A percentile compares a stretch with the other conserved stretches of the same genome.
These are phyloP conservation scores for Fusarium caatingaense DNA, from an alignment of 2,329 filamentous ascomycete genomes.

Conservation along the genomic window DNA sequence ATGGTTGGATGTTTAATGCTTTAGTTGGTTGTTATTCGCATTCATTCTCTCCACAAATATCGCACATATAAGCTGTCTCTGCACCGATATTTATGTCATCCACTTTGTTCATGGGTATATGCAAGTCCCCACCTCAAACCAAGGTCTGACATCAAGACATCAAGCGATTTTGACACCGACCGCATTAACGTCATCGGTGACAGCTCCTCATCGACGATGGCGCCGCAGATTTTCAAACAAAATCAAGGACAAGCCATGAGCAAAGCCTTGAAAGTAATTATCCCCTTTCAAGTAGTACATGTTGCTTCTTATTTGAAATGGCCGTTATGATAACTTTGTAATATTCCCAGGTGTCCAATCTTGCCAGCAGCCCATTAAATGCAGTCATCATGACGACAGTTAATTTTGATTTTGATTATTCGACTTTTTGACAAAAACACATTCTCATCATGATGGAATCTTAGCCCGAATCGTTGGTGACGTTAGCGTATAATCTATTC, in stretches of 20 bases:
- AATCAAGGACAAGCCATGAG: conserved; percentile 36
- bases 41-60: neutral
- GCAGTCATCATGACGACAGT: conserved; percentile 19
- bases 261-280: conserved; percentile 20
- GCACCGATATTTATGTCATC: conserved; percentile 13
- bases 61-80: neutral
- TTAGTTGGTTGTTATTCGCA: neutral
- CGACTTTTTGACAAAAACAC: conserved; percentile 4
- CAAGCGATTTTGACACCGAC: conserved; percentile 21
- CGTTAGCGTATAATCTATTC: conserved; percentile 19
- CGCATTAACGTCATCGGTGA: conserved; percentile 35
- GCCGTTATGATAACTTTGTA: neutral
- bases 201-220: conserved; percentile 31
- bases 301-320: conserved; percentile 13
- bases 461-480: conserved; percentile 1
- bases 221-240: conserved; percentile 26
- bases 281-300: conserved; percentile 1
- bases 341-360: neutral
- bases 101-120: neutral
- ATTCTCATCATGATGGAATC: conserved; percentile 18
- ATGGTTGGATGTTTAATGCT: neutral
- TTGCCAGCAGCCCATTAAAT: neutral
- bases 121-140: conserved; percentile 21
- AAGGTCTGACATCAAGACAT: conserved; percentile 30
- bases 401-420: neutral